Conservation (phyloP, 257 asterid species). For the Handroanthus guayacan region DNA sequence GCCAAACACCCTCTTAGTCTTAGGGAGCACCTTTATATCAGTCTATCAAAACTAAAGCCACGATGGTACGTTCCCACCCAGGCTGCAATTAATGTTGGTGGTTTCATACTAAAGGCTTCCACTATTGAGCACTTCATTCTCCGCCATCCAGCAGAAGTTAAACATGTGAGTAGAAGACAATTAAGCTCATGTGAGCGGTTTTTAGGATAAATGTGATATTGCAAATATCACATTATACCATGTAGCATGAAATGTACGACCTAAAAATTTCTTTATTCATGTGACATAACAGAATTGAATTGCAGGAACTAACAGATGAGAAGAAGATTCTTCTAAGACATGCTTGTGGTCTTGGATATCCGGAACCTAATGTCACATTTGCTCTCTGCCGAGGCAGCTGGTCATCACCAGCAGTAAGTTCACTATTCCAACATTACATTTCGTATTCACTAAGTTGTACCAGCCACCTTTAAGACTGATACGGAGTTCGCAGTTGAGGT, state of each 20-base stretch:
- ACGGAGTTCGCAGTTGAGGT: constrained; percentile 60
- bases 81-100: constrained; percentile 83
- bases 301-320: constrained; percentile 67
- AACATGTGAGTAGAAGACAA: constrained; percentile 58
- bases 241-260: background rate
- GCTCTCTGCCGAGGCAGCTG: constrained; percentile 94
- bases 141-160: constrained; percentile 71
- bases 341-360: constrained; percentile 84
- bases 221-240: background rate
- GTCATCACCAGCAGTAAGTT: constrained; percentile 97
- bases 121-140: constrained; percentile 89
- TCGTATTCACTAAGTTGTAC: constrained; percentile 10
- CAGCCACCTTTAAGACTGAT: constrained; percentile 33
- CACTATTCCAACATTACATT: constrained; percentile 15
- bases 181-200: constrained; percentile 17
- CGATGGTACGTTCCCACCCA: constrained; percentile 43
- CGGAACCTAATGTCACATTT: constrained; percentile 90
- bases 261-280: constrained; percentile 7
- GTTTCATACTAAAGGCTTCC: constrained; percentile 73
- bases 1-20: background rate
- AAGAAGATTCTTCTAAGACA: constrained; percentile 77
- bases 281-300: constrained; percentile 24
- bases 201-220: constrained; percentile 8
- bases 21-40: constrained; percentile 18
- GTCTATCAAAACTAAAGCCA: constrained; percentile 13